A percentile compares a stretch with the other conserved stretches of the same genome.
These are phyloP conservation scores for Diaporthe citrichinensis DNA, from an alignment of 2,329 filamentous ascomycete species.

Conservation along the genomic window DNA sequence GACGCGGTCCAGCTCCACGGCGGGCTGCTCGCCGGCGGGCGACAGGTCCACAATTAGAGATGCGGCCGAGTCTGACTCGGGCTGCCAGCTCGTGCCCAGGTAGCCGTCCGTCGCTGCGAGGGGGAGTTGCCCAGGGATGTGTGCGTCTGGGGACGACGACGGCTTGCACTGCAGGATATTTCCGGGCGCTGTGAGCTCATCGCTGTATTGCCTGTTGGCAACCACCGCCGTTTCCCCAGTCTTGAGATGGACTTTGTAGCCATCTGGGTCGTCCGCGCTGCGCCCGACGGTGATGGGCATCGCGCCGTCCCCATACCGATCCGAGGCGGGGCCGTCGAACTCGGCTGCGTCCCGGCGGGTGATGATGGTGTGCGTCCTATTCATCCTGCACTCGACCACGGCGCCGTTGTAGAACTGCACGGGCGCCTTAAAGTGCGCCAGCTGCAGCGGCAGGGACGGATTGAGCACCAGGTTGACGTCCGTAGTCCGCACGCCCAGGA, in stretches of 20 bases:
- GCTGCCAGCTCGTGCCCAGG: not conserved
- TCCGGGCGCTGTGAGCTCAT: not conserved
- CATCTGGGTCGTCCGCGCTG: not conserved
- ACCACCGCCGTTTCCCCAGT: not conserved
- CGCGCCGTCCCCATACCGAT: not conserved
- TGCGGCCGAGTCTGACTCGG: not conserved
- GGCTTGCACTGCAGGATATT: not conserved
- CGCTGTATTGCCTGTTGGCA: not conserved
- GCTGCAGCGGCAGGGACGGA: not conserved
- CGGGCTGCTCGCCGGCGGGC: not conserved
- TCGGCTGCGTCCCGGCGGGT: not conserved
- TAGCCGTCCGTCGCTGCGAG: not conserved
- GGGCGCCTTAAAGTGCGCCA: not conserved
- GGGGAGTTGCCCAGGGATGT: not conserved
- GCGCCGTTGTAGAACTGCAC: slow-evolving; percentile 2
- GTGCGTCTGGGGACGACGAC: not conserved
- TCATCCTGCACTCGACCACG: not conserved
- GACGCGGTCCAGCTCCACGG: not conserved
- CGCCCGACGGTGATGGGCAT: not conserved
- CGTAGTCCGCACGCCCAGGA: not conserved
- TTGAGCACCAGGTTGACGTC: not conserved
- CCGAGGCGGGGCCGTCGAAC: not conserved
- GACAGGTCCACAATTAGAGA: not conserved
- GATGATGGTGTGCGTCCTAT: not conserved
- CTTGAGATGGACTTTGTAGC: not conserved